Conservation (phyloP, 1,139 yeast genomes). For the Sugiyamaella pinicola region DNA sequence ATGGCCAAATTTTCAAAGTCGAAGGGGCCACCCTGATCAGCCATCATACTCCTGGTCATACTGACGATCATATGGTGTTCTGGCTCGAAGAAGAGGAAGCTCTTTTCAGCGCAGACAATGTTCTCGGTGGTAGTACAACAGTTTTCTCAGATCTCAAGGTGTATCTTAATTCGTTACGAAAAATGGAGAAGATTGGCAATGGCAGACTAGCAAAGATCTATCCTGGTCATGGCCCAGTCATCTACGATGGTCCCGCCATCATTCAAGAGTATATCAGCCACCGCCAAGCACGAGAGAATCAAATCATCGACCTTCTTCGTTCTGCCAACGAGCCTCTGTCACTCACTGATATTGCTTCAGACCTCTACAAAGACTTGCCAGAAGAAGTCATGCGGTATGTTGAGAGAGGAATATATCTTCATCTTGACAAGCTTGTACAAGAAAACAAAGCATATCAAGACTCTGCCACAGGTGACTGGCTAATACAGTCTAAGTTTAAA, state of each 20-base stretch:
- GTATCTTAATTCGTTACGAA: slow-evolving; percentile 40
- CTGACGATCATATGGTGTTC: slow-evolving; percentile 44
- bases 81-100: slow-evolving; percentile 43
- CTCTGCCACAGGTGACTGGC: slow-evolving; percentile 23
- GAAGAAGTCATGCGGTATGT: slow-evolving; percentile 38
- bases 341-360: slow-evolving; percentile 34
- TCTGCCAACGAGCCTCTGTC: slow-evolving; percentile 27
- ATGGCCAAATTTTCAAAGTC: slow-evolving; percentile 35
- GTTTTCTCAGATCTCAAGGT: slow-evolving; percentile 41
- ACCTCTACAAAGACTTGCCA: slow-evolving; percentile 39
- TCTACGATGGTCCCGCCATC: slow-evolving; percentile 39
- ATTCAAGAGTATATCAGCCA: slow-evolving; percentile 42
- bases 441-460: slow-evolving; percentile 31
- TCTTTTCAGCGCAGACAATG: slow-evolving; percentile 45
- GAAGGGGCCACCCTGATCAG: slow-evolving; percentile 42
- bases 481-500: slow-evolving; percentile 17
- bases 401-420: slow-evolving; percentile 40
- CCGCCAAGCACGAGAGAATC: slow-evolving; percentile 42
- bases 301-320: slow-evolving; percentile 35
- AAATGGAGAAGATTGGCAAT: slow-evolving; percentile 34
- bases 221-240: slow-evolving; percentile 46
- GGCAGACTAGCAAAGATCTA: slow-evolving; percentile 32
- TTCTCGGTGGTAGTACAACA: slow-evolving; percentile 46
- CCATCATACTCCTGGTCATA: slow-evolving; percentile 46
- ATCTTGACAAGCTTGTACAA: slow-evolving; percentile 38